phyloP scores from a whole-genome alignment of 192 early-diverging fungal genomes.

The Podila clonocystis region DNA sequence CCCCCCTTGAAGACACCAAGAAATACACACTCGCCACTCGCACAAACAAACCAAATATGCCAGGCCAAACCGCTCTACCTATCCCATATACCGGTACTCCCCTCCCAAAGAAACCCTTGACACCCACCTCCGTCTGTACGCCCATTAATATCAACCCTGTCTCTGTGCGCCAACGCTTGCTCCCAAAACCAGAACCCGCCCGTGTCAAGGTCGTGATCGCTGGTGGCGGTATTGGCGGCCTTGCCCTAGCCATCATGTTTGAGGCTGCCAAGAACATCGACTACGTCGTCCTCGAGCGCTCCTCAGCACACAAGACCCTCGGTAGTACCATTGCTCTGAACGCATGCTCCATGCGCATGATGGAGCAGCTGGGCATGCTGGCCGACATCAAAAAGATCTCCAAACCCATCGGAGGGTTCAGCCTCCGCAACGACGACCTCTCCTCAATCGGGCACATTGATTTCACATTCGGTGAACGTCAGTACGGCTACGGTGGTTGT shows the following conservation, averaged over 20 bases:
- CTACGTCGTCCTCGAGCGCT: conserved; percentile 39
- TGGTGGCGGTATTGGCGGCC: conserved; percentile 43
- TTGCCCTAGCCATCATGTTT: conserved; percentile 34
- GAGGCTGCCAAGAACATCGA: conserved; percentile 33
- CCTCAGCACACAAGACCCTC: conserved; percentile 4
- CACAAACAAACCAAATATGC: background rate
- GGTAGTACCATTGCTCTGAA: conserved; percentile 44
- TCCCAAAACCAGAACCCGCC: background rate
- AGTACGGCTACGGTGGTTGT: conserved; percentile 27
- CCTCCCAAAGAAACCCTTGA: background rate
- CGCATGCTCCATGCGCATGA: conserved; percentile 22
- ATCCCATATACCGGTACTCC: background rate
- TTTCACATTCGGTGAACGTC: conserved; percentile 23
- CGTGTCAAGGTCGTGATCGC: conserved; percentile 27
- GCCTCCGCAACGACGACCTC: conserved; percentile 17
- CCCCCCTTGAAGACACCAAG: background rate
- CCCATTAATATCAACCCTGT: background rate
- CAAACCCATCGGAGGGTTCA: conserved; percentile 31
- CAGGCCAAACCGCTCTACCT: background rate
- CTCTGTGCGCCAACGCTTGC: background rate
- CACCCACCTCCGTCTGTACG: background rate
- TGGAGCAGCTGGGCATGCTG: conserved; percentile 43
- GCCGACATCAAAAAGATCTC: conserved; percentile 19
- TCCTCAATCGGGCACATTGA: conserved; percentile 17
- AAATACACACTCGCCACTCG: background rate